These are phyloP conservation scores for Paratinospora sagittata DNA, from an alignment of 164 flowering plant species.

Conservation along the genomic window DNA sequence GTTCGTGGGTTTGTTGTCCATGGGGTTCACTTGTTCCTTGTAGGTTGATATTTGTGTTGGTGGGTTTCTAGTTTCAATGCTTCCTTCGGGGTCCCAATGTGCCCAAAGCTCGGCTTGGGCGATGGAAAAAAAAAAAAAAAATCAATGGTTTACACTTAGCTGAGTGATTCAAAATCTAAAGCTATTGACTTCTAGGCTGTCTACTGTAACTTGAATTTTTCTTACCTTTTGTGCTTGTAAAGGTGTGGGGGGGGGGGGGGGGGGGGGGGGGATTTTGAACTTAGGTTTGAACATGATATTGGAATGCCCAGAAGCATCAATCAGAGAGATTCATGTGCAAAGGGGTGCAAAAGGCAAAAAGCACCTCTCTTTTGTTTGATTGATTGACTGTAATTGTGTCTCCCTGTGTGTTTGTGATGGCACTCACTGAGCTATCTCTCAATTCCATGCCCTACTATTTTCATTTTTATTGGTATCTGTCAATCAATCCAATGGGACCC, in stretches of 20 bases:
- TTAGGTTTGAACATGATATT: not conserved
- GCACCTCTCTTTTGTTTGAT: conserved; percentile 1
- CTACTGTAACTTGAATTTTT: not conserved
- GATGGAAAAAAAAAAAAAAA: no score
- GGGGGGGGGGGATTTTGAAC: not conserved
- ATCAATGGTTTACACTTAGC: no score
- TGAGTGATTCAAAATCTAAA: not conserved
- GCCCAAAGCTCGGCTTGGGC: no score
- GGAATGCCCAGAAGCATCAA: not conserved
- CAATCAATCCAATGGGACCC: not conserved
- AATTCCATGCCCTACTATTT: not conserved
- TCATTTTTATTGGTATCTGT: not conserved
- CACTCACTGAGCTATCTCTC: not conserved
- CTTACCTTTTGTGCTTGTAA: not conserved
- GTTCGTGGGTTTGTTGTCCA: no score
- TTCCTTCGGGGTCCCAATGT: no score
- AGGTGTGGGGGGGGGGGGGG: not conserved
- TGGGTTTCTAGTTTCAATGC: no score
- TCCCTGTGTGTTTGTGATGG: not conserved
- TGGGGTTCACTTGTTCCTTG: no score
- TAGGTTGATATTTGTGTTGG: no score
- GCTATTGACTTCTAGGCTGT: not conserved
- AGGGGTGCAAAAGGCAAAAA: conserved; percentile 1
- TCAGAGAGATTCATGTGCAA: not conserved
- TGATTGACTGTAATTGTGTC: not conserved